Percentiles rank a stretch among this genome's conserved stretches.
phyloP scores from a whole-genome alignment of 2,329 filamentous ascomycete species.

The Dendryphion nanum region DNA sequence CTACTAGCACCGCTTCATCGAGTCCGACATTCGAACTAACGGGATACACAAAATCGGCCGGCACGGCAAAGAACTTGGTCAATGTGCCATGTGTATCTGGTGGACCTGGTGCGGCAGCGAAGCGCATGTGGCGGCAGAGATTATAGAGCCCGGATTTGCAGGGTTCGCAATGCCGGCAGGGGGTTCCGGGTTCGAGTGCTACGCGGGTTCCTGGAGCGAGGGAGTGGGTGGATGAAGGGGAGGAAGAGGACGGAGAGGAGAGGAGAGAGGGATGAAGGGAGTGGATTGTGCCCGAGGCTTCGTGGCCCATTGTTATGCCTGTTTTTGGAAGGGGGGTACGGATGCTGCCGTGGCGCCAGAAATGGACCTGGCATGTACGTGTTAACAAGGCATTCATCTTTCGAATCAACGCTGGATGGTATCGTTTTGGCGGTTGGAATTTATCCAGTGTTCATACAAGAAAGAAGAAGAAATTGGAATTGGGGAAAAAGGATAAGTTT shows the following conservation, averaged over 20 bases:
- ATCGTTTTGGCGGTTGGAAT: too few relatives aligned
- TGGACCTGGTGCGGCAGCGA: conserved; percentile 71
- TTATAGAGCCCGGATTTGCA: conserved; percentile 91
- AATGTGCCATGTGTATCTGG: conserved; percentile 64
- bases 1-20: conserved; percentile 83
- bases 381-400: neutral
- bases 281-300: conserved; percentile 78
- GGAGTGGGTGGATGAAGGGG: too few relatives aligned
- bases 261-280: conserved; percentile 75
- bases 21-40: conserved; percentile 78
- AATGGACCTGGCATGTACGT: conserved; percentile 70
- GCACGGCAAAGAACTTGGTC: conserved; percentile 85
- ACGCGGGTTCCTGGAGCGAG: conserved; percentile 83
- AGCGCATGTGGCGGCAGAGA: conserved; percentile 79
- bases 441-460: too few relatives aligned
- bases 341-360: conserved; percentile 93
- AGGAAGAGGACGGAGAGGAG: too few relatives aligned
- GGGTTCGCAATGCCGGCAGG: conserved; percentile 82
- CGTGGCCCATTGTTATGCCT: conserved; percentile 86
- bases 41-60: conserved; percentile 89
- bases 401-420: neutral
- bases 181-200: conserved; percentile 87
- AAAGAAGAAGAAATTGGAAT: conserved; percentile 1
- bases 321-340: conserved; percentile 74
- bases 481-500: neutral